Percentiles rank a stretch among this genome's conserved stretches.
These are phyloP conservation scores for Graphilbum ipis-grandicollis DNA, from an alignment of 2,329 filamentous ascomycete genomes.

Conservation along the genomic window DNA sequence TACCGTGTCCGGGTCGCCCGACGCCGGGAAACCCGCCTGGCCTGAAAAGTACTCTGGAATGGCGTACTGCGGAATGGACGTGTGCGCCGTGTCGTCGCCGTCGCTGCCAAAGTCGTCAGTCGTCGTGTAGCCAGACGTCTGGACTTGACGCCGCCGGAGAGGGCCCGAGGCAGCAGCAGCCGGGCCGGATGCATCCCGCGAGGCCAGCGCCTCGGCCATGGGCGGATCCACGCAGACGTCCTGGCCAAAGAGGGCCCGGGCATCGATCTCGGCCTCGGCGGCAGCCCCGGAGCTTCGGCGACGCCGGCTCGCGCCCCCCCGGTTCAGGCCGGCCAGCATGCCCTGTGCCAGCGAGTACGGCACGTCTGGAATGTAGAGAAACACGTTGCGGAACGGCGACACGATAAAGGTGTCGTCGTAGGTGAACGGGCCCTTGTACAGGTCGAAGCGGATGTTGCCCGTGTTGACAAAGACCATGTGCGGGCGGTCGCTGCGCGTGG, in stretches of 20 bases:
- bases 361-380: slow-evolving; percentile 34
- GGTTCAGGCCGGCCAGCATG: slow-evolving; percentile 22
- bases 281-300: slow-evolving; percentile 16
- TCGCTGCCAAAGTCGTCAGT: slow-evolving; percentile 38
- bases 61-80: slow-evolving; percentile 24
- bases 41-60: slow-evolving; percentile 33
- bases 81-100: slow-evolving; percentile 37
- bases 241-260: too few species aligned
- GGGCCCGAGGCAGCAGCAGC: too few species aligned
- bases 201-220: too few species aligned
- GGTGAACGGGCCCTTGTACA: slow-evolving; percentile 46
- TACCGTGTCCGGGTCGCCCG: slow-evolving; percentile 25
- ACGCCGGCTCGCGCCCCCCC: slow-evolving; percentile 17
- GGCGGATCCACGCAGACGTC: slow-evolving; percentile 33
- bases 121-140: slow-evolving; percentile 34
- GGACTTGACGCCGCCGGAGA: slow-evolving; percentile 27
- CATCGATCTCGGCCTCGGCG: slow-evolving; percentile 14
- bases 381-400: slow-evolving; percentile 34
- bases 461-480: slow-evolving; percentile 44
- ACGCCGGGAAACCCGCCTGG: slow-evolving; percentile 26
- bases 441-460: slow-evolving; percentile 41
- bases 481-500: slow-evolving; percentile 27
- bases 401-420: slow-evolving; percentile 34
- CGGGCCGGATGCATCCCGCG: too few species aligned
- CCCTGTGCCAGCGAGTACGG: slow-evolving; percentile 26